Evolutionary conservation across 2,329 filamentous ascomycete genomes (phyloP).

Genomic region (Botrytis pseudocinerea): DNA sequence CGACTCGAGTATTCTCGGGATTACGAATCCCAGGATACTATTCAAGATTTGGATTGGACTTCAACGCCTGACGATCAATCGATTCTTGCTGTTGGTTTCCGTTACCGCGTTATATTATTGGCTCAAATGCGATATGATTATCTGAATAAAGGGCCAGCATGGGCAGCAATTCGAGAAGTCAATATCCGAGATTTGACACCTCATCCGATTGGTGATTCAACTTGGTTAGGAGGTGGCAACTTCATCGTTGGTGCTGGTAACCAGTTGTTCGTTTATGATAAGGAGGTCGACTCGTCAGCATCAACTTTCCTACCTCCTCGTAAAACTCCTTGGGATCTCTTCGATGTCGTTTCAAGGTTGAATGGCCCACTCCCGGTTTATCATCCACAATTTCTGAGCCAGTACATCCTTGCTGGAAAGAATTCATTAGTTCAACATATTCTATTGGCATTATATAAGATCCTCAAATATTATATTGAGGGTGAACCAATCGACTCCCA

Average conservation of each 20-base stretch:
- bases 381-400: conserved; percentile 86
- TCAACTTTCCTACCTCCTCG: conserved; percentile 34
- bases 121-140: conserved; percentile 92
- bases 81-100: conserved; percentile 88
- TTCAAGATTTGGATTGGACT: conserved; percentile 91
- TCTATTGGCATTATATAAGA: conserved; percentile 69
- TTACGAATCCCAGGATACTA: conserved; percentile 70
- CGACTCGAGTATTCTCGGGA: conserved; percentile 79
- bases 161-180: conserved; percentile 82
- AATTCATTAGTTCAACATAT: conserved; percentile 68
- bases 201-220: conserved; percentile 88
- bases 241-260: conserved; percentile 88
- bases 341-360: conserved; percentile 77
- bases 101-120: conserved; percentile 78
- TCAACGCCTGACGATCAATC: conserved; percentile 87
- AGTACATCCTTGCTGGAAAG: conserved; percentile 84
- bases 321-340: conserved; percentile 57
- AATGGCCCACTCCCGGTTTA: conserved; percentile 89
- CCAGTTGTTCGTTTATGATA: conserved; percentile 82
- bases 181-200: conserved; percentile 78
- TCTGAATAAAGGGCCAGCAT: conserved; percentile 82
- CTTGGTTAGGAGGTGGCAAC: conserved; percentile 83
- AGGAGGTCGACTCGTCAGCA: conserved; percentile 63
- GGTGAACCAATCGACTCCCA: conserved; percentile 80
- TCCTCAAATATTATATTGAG: conserved; percentile 78